Conservation (phyloP, 208 protist genomes). For the Herpetomonas samuelpessoai region DNA sequence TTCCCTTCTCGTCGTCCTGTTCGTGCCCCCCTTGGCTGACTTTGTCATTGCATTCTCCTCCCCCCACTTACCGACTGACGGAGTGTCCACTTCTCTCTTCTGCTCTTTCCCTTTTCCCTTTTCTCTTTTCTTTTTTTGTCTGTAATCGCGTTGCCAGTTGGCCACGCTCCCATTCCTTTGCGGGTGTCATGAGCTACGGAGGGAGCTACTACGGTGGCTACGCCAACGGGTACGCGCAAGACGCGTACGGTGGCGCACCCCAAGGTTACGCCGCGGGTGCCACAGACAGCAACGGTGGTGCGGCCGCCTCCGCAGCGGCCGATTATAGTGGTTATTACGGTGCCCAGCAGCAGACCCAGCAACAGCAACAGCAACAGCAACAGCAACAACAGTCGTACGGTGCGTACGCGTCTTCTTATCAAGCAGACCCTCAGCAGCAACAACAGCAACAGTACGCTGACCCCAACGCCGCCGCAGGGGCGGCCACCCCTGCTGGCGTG, state of each 20-base stretch:
- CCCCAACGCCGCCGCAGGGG: background rate
- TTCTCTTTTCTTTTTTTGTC: no score
- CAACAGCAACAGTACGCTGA: slow-evolving; percentile 10
- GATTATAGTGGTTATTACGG: no score
- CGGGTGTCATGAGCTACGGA: no score
- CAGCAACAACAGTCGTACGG: slow-evolving; percentile 12
- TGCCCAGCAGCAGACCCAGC: background rate
- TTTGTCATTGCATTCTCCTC: background rate
- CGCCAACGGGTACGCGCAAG: background rate
- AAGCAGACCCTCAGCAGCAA: slow-evolving; percentile 3
- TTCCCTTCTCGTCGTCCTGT: background rate
- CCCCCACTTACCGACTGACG: no score
- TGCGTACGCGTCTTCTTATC: slow-evolving; percentile 7
- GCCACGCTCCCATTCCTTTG: no score
- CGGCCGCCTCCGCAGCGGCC: no score
- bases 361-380: slow-evolving; percentile 13
- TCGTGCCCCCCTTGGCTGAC: background rate
- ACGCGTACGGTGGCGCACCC: slow-evolving; percentile 1
- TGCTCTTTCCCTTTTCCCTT: no score
- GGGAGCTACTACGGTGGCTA: no score
- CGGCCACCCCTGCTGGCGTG: slow-evolving; percentile 1
- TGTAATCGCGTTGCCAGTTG: no score
- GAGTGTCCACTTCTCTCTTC: no score
- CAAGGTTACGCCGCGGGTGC: no score
- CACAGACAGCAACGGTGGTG: no score